A percentile compares a stretch with the other conserved stretches of the same genome.
Evolutionary conservation across 2,329 filamentous ascomycete species (phyloP).

Genomic region (Cladophialophora immunda): DNA sequence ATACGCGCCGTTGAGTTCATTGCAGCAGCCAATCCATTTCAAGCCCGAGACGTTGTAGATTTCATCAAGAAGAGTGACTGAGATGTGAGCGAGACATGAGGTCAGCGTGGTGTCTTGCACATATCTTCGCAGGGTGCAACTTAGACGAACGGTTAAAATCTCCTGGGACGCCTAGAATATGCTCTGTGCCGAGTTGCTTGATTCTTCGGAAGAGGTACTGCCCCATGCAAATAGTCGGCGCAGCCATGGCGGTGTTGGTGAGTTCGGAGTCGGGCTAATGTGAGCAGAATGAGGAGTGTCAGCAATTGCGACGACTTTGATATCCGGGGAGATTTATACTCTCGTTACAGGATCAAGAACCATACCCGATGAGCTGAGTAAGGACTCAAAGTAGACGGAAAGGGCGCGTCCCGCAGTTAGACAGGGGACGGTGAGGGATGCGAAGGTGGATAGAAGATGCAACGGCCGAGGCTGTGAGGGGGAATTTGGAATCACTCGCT

Average conservation of each 20-base stretch:
- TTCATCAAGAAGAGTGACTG: conserved; percentile 58
- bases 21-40: conserved; percentile 62
- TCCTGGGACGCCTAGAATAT: conserved; percentile 62
- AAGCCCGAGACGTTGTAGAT: conserved; percentile 59
- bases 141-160: conserved; percentile 44
- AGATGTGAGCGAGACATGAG: neutral
- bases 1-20: conserved; percentile 71
- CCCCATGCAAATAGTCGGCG: conserved; percentile 42
- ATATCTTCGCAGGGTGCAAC: neutral
- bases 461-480: neutral
- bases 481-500: neutral
- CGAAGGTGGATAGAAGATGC: neutral
- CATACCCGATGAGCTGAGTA: neutral
- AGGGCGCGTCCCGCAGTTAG: neutral
- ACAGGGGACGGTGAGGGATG: too few species aligned
- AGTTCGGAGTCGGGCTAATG: neutral
- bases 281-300: neutral
- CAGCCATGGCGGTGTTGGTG: conserved; percentile 24
- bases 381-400: neutral
- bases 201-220: conserved; percentile 61
- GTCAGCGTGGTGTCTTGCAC: neutral
- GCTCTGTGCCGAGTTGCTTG: conserved; percentile 57
- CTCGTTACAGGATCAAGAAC: neutral
- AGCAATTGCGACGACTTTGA: neutral
- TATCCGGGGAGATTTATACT: neutral